Conservation (phyloP, 225 moss, liverwort and hornwort genomes). For the Climacium dendroides region DNA sequence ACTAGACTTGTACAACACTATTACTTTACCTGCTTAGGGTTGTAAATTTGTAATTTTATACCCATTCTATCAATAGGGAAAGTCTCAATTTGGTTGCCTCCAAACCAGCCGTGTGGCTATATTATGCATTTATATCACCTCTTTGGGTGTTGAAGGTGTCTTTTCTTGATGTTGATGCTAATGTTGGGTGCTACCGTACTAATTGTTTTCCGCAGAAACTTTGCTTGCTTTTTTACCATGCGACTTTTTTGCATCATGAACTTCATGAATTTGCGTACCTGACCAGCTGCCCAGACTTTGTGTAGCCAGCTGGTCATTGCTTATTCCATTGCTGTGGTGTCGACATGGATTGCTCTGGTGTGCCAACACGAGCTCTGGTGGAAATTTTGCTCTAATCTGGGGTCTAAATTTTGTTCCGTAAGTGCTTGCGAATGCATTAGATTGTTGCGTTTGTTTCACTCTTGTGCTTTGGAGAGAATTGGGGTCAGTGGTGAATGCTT, state of each 20-base stretch:
- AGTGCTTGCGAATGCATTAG: not conserved
- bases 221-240: not conserved
- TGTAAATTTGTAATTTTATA: conserved; percentile 18
- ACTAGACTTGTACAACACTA: conserved; percentile 6
- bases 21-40: not conserved
- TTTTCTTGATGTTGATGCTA: not conserved
- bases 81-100: not conserved
- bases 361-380: not conserved
- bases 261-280: not conserved
- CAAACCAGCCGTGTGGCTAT: not conserved
- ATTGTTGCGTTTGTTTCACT: not conserved
- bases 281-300: not conserved
- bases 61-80: not conserved
- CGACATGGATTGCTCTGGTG: not conserved
- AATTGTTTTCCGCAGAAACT: not conserved
- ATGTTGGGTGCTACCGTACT: not conserved
- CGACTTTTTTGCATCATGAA: not conserved
- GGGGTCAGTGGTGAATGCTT: not conserved
- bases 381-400: not conserved
- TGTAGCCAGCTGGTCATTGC: not conserved
- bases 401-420: not conserved
- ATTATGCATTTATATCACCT: not conserved
- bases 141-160: not conserved
- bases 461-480: too few relatives aligned
- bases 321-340: not conserved